phyloP scores from a whole-genome alignment of 148 eudicot species.

The Rheum nobile region DNA sequence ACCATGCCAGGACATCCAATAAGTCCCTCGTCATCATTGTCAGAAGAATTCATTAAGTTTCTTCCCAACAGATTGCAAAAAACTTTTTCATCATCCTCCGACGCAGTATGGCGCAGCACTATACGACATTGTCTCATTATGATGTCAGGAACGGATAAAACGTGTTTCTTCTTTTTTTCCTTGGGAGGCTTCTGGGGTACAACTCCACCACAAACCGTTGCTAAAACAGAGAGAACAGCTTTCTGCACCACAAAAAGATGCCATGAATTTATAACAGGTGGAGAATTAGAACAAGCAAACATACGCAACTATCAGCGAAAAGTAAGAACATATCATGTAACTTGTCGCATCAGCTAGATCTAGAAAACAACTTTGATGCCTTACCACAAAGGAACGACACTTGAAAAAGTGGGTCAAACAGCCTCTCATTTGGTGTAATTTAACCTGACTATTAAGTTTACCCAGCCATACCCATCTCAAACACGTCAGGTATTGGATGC shows the following conservation, averaged over 20 bases:
- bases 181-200: conserved; percentile 18
- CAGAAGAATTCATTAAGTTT: conserved; percentile 23
- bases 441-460: not conserved
- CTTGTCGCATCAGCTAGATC: not conserved
- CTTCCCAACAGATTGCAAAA: conserved; percentile 53
- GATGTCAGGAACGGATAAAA: conserved; percentile 30
- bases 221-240: conserved; percentile 61
- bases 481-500: not conserved
- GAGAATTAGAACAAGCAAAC: not conserved
- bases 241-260: conserved; percentile 30
- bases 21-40: conserved; percentile 51
- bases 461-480: not conserved
- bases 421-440: not conserved
- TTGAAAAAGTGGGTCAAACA: too few species aligned
- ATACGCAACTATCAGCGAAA: not conserved
- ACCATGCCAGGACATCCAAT: conserved; percentile 55
- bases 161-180: conserved; percentile 30
- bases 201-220: conserved; percentile 20
- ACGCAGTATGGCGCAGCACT: conserved; percentile 39
- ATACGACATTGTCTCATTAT: conserved; percentile 30
- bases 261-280: not conserved
- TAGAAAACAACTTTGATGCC: not conserved
- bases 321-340: not conserved
- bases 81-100: conserved; percentile 32
- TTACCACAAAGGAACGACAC: not conserved